Base-by-base conservation (phyloP, 208 protist genomes). In the Wallacemonas sp. region DNA sequence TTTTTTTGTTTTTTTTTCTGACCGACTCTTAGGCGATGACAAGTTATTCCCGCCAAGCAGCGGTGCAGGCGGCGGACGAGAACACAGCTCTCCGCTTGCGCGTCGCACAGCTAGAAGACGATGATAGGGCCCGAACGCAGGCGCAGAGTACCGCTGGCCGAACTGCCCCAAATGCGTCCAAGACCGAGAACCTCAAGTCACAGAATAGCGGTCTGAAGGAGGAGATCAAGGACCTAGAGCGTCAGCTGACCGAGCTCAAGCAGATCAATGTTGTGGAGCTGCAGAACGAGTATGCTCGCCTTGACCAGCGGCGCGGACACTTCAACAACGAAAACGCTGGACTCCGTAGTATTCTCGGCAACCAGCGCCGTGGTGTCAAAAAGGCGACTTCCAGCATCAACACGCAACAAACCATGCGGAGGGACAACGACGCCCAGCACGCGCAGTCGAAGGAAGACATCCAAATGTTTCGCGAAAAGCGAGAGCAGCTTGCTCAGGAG, bases 311-410 rank as follows among this genome's bases (percentile, higher is more conserved):
- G 36, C 70, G 86, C 50, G 81, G 77, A 2, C 72, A 90, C 46
- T 57, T 93, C 26, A 72, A 81, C 50, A 93, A 93, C 70, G 91
- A 96, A 65, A 89, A 80, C 45, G 78, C 82, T 8, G 76, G 87
- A 39, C 73, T 96, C n/a, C 76, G 76, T 2, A 91, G 87, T 57
- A 80, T 96, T 65, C 74, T 89, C n/a, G 81, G 65, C 11, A 89
- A 96, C 65, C 91, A 96, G 61, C 65, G 71, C 54, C 76, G 74
- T 42, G 86, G 90, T 18, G 87, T 96, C 23, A 65, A 70, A 14
- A 78, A 86, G 31, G 87, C 78, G 46, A 87, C 86, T 5, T 70
- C 72, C 32, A 63, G 70, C 29, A 66, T 81, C 22, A 79, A 81
- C 50, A 63, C 70, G 22, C 82, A 86, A 33, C 72, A 84, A 49